Evolutionary conservation across 495 filamentous ascomycete species (phyloP), one percentile per base, ranked within the genome.

Genomic region (Parathielavia hyrcaniae): DNA sequence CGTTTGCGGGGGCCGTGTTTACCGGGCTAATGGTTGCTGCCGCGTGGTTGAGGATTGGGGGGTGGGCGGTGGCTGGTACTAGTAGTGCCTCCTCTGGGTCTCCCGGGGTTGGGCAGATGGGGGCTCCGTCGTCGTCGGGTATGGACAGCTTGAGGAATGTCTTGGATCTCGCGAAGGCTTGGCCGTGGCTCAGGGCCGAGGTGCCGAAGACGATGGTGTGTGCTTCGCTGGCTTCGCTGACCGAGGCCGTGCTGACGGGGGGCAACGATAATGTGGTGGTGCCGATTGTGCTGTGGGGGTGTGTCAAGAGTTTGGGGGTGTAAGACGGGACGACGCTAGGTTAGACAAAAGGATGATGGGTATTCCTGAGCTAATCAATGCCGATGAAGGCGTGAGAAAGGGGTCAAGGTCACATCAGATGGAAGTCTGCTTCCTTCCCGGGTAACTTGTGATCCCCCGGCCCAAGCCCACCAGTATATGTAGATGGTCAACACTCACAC

Each of bases 261-360:
- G 93, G 91, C 50, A 99, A 99, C 77, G 93, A 99, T 75, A 99
- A 99, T 77, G 92, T 99, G 26, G 82, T 97, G 54, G 93, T 97
- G 60, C 95, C 95, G n/a, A 82, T 97, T 41, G 86, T 95, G 54
- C 72, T 97, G 50, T 99, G 93, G 93, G 77, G 89, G 64, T 79
- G 93, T 61, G 90, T 96, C 58, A 85, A 90, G 64, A 86, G 86
- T 6, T 71, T 95, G 63, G 80, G 57, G 44, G 44, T 67, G n/a
- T 69, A 60, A 30, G 3, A 30, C 6, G 26, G 26, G 3, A 30
- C 6, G 26, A 6, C 6, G 26, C 26, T 30, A 32, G 47, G 39
- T 40, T 50, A 43, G 35, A 47, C 11, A 55, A 50, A 49, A 36
- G 26, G 6, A 30, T 30, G 26, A 30, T 30, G 26, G n/a, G 26